Base-by-base conservation (phyloP, 129 eudicot genomes). In the Kitagawia praeruptora region DNA sequence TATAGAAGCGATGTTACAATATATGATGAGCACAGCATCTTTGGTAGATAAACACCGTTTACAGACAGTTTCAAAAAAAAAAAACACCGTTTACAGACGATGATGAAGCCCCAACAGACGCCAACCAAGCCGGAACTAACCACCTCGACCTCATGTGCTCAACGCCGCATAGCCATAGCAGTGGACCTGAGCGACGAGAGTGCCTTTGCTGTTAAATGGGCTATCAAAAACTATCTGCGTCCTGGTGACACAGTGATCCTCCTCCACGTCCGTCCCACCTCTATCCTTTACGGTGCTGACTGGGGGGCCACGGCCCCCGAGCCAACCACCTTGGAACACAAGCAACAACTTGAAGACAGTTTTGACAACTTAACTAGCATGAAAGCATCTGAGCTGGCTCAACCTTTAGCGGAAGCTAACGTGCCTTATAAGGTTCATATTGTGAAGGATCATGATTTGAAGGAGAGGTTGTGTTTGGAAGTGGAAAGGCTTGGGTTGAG, bases 241-340 rank as follows among this genome's bases (percentile, higher is more conserved):
- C 83, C 83, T 2, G 87, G 85, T 23, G 87, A 86, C 74, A 49
- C 87, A n/a, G 81, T 86, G 5, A 75, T 83, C 47, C 87, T 86
- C 74, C 77, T 83, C 79, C 89, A 86, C 58, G 85, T 86, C 67
- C 87, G 85, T 9, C 85, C 89, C 51, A 83, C 89, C 21, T 81
- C 87, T 47, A 75, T 78, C 28, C 85, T 82, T 11, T 82, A 82
- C 75, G 87, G 89, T 31, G 89, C 85, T n/a, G 87, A 86, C 19
- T 86, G 87, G 89, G 87, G 89, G 23, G 41, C 58, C 77, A 75
- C 77, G 7, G 23, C 44, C 4, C 15, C 61, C 25, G 16, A 42
- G 13, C 23, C 58, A 4, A 1, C 77, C 38, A 42, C 54, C 40
- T 34, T 14, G 37, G 39, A 75, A 27, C 34, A 51, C 75, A 70